Percentiles rank a stretch among this genome's conserved stretches.
These are phyloP conservation scores for Dothideomycetes sp. DNA, from an alignment of 2,329 filamentous ascomycete species.

Conservation along the genomic window DNA sequence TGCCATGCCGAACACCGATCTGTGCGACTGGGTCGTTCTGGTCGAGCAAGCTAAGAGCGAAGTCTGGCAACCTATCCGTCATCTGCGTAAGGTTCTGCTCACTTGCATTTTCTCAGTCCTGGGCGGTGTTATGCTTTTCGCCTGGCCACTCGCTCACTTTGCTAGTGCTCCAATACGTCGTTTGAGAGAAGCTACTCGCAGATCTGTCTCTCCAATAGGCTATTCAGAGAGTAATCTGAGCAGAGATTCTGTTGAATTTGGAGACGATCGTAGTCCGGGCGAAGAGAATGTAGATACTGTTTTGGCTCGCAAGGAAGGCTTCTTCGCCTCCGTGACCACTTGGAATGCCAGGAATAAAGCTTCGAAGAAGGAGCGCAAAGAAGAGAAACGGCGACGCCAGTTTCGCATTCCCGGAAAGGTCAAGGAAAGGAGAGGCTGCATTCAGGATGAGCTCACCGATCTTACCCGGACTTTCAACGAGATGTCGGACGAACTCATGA, in stretches of 20 bases:
- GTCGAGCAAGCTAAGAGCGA: slow-evolving; percentile 68
- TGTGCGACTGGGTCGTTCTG: slow-evolving; percentile 75
- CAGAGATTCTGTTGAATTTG: slow-evolving; percentile 24
- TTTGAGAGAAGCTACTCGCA: slow-evolving; percentile 65
- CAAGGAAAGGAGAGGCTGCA: slow-evolving; percentile 59
- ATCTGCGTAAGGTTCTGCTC: slow-evolving; percentile 69
- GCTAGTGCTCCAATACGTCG: slow-evolving; percentile 72
- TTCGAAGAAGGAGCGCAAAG: slow-evolving; percentile 27
- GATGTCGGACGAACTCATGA: slow-evolving; percentile 82
- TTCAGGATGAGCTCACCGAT: slow-evolving; percentile 80
- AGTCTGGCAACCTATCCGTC: slow-evolving; percentile 65
- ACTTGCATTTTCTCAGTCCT: slow-evolving; percentile 78
- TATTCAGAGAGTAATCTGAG: slow-evolving; percentile 36
- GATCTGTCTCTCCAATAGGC: slow-evolving; percentile 58
- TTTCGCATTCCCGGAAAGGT: slow-evolving; percentile 86
- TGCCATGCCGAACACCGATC: slow-evolving; percentile 54
- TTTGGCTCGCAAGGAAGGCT: slow-evolving; percentile 38
- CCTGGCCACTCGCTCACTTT: slow-evolving; percentile 71
- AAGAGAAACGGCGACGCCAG: slow-evolving; percentile 38
- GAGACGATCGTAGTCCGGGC: slow-evolving; percentile 27
- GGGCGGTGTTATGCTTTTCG: slow-evolving; percentile 58
- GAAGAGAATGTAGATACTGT: slow-evolving; percentile 37
- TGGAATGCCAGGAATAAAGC: slow-evolving; percentile 25
- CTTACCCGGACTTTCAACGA: slow-evolving; percentile 80
- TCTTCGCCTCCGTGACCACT: slow-evolving; percentile 28